A percentile compares a stretch with the other conserved stretches of the same genome.
phyloP scores from a whole-genome alignment of 1,284 basidiomycete species.

The Rhodotorula sp. region DNA sequence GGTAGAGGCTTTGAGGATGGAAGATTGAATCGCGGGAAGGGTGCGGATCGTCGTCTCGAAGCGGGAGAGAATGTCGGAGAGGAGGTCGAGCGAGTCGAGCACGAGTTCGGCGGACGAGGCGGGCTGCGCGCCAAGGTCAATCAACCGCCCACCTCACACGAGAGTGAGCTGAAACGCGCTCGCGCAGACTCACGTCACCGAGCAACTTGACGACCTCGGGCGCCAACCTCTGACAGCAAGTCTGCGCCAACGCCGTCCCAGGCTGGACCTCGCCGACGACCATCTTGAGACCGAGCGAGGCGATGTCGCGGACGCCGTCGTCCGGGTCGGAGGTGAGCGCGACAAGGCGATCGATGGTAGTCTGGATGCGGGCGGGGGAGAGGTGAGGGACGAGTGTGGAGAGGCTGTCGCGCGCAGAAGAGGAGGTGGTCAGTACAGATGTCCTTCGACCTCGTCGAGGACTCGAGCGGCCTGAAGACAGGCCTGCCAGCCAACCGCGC shows the following conservation, averaged over 20 bases:
- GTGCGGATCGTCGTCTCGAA: slow-evolving; percentile 63
- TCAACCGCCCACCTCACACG: not conserved
- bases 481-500: no score
- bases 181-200: slow-evolving; percentile 59
- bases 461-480: not conserved
- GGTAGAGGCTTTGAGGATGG: slow-evolving; percentile 68
- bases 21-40: slow-evolving; percentile 49
- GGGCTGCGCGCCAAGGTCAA: slow-evolving; percentile 51
- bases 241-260: slow-evolving; percentile 71
- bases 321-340: slow-evolving; percentile 76
- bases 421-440: slow-evolving; percentile 35
- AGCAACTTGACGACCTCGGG: slow-evolving; percentile 79
- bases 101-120: slow-evolving; percentile 75
- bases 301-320: slow-evolving; percentile 88
- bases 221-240: slow-evolving; percentile 77
- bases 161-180: not conserved
- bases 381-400: slow-evolving; percentile 84
- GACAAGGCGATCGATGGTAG: slow-evolving; percentile 81
- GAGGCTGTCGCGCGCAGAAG: slow-evolving; percentile 48
- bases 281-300: slow-evolving; percentile 68
- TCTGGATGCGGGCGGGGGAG: slow-evolving; percentile 74
- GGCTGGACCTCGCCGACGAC: slow-evolving; percentile 84
- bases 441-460: slow-evolving; percentile 41
- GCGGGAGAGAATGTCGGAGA: slow-evolving; percentile 84
- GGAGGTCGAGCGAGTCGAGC: slow-evolving; percentile 83